Conservation (phyloP, 192 early-diverging fungal genomes). For the Coemansia sp. region DNA sequence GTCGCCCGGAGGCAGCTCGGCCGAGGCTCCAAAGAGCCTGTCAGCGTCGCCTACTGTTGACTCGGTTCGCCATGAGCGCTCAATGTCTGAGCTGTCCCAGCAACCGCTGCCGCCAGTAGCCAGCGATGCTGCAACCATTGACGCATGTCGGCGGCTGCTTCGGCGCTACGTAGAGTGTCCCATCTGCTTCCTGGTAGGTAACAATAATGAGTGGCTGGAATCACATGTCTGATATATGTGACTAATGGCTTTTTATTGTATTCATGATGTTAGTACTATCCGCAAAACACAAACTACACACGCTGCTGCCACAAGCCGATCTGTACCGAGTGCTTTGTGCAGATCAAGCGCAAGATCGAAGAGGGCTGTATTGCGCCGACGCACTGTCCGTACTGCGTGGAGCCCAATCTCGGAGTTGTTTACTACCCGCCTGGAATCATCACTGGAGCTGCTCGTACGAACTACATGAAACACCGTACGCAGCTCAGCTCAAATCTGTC, state of each 20-base stretch:
- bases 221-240: neutral
- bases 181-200: conserved; percentile 77
- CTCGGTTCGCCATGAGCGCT: conserved; percentile 30
- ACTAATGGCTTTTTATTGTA: neutral
- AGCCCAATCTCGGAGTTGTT: conserved; percentile 78
- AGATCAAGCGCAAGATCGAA: conserved; percentile 79
- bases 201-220: neutral
- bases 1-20: neutral
- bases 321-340: conserved; percentile 96
- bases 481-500: conserved; percentile 28
- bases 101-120: neutral
- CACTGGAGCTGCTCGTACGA: neutral
- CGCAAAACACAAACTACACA: conserved; percentile 88
- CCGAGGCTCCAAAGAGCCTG: conserved; percentile 6
- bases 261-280: conserved; percentile 67
- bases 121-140: neutral
- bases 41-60: conserved; percentile 10
- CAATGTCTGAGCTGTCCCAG: conserved; percentile 23
- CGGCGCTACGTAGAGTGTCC: conserved; percentile 81
- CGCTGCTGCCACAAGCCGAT: conserved; percentile 94
- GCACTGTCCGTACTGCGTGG: conserved; percentile 85
- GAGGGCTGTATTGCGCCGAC: conserved; percentile 67
- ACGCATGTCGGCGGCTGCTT: conserved; percentile 21
- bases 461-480: conserved; percentile 5
- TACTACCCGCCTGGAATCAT: conserved; percentile 59